Evolutionary conservation across 306 rosid genomes (phyloP), one percentile per base, ranked within the genome.

Genomic region (Quercus parvula): DNA sequence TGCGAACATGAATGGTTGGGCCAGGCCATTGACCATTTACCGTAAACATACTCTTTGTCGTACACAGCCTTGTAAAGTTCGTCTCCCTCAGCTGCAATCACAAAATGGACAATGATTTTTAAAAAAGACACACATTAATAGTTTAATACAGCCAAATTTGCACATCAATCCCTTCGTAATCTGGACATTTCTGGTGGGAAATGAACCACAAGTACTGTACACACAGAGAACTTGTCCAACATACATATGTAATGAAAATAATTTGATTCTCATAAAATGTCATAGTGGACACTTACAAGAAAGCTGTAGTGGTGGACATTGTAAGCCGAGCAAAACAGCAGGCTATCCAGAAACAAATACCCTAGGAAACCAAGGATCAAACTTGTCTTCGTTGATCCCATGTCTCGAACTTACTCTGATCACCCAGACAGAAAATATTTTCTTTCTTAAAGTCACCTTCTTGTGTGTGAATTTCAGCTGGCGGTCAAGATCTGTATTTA

Each of bases 11-110:
- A 19, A 80, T 73, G 17, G 87, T 73, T 17, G 87, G 87, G 30
- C 87, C 87, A 4, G 87, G 87, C 31, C 81, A 84, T n/a, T 54
- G 54, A 19, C 70, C 75, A 38, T 84, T 79, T 4, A 75, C 87
- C 4, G 76, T 70, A 35, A 79, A 61, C 74, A 75, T 75, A 71
- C 78, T 77, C 78, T 84, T 84, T 22, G 72, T 75, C 10, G 44
- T 35, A 41, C 87, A 83, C 7, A 83, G 74, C 56, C 81, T 79
- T 4, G 83, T 83, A 15, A 54, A 78, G 33, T 75, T 79, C 3
- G 69, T 75, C 77, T 83, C 86, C 59, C 55, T 54, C 52, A 78
- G 14, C 86, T 83, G 46, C 56, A 64, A 30, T 4, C 28, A 8
- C 33, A 70, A 70, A 14, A 38, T 38, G 7, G 1, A 38, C 24